Conservation (phyloP, 2,329 filamentous ascomycete genomes). For the Penicillium sp. region DNA sequence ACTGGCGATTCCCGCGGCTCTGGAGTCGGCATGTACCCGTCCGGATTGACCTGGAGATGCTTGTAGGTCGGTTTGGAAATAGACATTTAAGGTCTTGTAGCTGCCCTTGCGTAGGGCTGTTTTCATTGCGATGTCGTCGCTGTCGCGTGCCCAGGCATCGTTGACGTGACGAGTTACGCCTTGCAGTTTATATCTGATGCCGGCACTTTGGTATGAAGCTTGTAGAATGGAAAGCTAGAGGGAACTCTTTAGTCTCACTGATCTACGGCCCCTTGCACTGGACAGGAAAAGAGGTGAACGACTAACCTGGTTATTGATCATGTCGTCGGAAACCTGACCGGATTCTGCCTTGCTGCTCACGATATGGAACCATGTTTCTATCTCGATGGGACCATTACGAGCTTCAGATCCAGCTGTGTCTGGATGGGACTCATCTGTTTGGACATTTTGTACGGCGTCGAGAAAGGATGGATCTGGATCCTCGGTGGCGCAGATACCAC, state of each 20-base stretch:
- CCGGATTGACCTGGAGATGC: constrained; percentile 27
- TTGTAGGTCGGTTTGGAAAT: constrained; percentile 61
- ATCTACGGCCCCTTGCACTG: constrained; percentile 7
- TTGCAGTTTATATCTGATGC: constrained; percentile 56
- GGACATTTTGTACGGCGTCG: constrained; percentile 31
- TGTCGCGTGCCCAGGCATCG: constrained; percentile 58
- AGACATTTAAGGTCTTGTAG: constrained; percentile 62
- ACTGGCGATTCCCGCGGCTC: constrained; percentile 13
- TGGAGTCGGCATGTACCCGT: constrained; percentile 25
- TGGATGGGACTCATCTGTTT: constrained; percentile 18
- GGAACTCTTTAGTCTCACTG: not conserved
- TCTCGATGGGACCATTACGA: constrained; percentile 35
- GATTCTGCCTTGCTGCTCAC: constrained; percentile 38
- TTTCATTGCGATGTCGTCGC: constrained; percentile 58
- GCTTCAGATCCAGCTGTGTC: constrained; percentile 17
- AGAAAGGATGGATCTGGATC: constrained; percentile 33
- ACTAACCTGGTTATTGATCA: constrained; percentile 42
- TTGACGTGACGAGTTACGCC: constrained; percentile 57
- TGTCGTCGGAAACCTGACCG: constrained; percentile 34
- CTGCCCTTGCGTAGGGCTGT: constrained; percentile 56
- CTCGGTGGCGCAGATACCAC: constrained; percentile 38
- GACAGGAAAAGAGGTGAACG: constrained; percentile 9
- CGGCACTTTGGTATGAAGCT: constrained; percentile 49
- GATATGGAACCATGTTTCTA: constrained; percentile 51
- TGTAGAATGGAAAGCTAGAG: constrained; percentile 45